Conservation (phyloP, 2,329 filamentous ascomycete species). For the Albophoma yamanashiensis region DNA sequence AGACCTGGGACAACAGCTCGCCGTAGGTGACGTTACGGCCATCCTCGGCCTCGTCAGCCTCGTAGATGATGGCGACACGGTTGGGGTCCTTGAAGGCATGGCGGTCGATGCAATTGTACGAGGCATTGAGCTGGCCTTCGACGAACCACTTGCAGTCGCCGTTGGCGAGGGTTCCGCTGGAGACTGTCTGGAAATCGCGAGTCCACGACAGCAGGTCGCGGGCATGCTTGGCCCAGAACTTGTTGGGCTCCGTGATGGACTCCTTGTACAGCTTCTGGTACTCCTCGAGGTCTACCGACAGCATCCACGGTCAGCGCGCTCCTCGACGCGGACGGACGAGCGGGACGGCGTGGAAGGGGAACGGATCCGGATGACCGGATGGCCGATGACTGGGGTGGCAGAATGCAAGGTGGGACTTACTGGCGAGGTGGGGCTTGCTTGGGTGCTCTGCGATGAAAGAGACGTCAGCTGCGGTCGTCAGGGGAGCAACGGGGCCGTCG, state of each 20-base stretch:
- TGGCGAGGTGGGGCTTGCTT: constrained; percentile 54
- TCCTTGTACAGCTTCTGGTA: constrained; percentile 63
- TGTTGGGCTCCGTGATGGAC: constrained; percentile 79
- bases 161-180: constrained; percentile 60
- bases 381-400: not conserved
- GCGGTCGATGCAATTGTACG: constrained; percentile 94
- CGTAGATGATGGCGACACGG: constrained; percentile 95
- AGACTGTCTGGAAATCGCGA: constrained; percentile 83
- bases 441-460: constrained; percentile 48
- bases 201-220: constrained; percentile 87
- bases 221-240: constrained; percentile 82
- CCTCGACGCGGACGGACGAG: not conserved
- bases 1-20: constrained; percentile 89
- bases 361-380: constrained; percentile 3
- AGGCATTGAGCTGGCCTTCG: constrained; percentile 88
- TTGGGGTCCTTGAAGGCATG: constrained; percentile 93
- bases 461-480: constrained; percentile 13
- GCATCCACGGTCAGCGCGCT: constrained; percentile 4
- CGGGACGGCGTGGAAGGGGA: constrained; percentile 1
- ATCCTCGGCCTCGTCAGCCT: constrained; percentile 82
- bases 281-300: constrained; percentile 45
- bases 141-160: constrained; percentile 93
- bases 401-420: constrained; percentile 31
- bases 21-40: constrained; percentile 87
- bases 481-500: not conserved